These are phyloP conservation scores for Phaeoacremonium minimum DNA, from an alignment of 2,329 filamentous ascomycete species.

Conservation along the genomic window DNA sequence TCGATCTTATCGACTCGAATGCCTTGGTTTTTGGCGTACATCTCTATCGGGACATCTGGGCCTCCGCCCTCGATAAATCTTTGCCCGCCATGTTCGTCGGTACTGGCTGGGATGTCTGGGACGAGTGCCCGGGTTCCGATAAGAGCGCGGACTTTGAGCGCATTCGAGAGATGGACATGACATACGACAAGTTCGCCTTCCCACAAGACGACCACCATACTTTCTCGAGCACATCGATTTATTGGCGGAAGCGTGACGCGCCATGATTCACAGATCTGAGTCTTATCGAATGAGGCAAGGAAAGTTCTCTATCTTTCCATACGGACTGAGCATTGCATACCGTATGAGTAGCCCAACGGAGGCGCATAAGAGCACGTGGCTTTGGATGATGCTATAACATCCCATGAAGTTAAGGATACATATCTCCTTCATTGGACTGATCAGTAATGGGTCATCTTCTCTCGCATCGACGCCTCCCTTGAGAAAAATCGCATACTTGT, in stretches of 20 bases:
- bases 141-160: slow-evolving; percentile 22
- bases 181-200: slow-evolving; percentile 25
- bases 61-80: slow-evolving; percentile 37
- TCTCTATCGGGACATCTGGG: slow-evolving; percentile 50
- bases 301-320: no score
- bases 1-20: slow-evolving; percentile 37
- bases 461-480: no score
- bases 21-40: slow-evolving; percentile 62
- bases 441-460: no score
- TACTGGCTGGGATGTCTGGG: slow-evolving; percentile 47
- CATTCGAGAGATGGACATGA: slow-evolving; percentile 25
- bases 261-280: no score
- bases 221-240: slow-evolving; percentile 35
- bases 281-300: no score
- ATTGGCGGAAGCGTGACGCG: slow-evolving; percentile 25
- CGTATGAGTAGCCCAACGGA: no score
- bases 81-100: slow-evolving; percentile 55
- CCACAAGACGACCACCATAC: slow-evolving; percentile 31
- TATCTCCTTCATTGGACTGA: no score
- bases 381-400: no score
- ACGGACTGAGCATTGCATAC: no score
- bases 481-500: no score
- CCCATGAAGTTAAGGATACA: no score
- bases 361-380: no score
- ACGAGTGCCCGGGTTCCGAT: slow-evolving; percentile 28